phyloP scores from a whole-genome alignment of 2,329 filamentous ascomycete species.

The Alternaria ethzedia region DNA sequence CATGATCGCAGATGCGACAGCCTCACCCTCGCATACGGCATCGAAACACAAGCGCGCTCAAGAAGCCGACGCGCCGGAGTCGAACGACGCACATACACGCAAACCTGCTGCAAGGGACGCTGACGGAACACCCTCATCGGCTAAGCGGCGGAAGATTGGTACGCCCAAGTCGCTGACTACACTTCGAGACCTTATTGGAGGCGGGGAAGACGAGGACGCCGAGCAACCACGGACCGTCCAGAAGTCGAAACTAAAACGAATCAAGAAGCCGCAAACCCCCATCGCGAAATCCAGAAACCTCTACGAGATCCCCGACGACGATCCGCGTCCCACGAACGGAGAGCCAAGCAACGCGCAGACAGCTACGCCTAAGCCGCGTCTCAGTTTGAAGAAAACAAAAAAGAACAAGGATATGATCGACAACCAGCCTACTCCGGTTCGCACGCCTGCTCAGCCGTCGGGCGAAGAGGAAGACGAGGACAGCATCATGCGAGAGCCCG shows the following conservation, averaged over 20 bases:
- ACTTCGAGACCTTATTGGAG: slow-evolving; percentile 3
- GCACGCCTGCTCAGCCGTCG: background rate
- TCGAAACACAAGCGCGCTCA: background rate
- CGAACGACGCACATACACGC: background rate
- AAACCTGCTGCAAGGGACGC: accelerated
- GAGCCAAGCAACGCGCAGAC: background rate
- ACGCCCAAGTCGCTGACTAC: background rate
- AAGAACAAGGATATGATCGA: background rate
- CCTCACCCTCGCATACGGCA: background rate
- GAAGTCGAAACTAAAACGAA: slow-evolving; percentile 5
- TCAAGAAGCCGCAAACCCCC: slow-evolving; percentile 9
- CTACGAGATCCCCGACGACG: slow-evolving; percentile 6
- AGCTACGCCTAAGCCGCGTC: background rate
- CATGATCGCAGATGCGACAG: background rate
- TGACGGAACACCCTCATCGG: background rate
- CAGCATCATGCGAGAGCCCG: background rate
- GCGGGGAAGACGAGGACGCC: background rate
- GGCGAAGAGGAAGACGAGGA: background rate
- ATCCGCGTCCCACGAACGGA: background rate
- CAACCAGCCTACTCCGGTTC: background rate
- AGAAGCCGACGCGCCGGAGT: background rate
- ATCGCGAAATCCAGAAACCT: background rate
- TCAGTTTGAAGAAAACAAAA: background rate
- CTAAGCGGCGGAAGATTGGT: slow-evolving; percentile 6
- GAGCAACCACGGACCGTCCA: background rate